Conservation (phyloP, 257 asterid genomes). For the Paraleonurus japonicus region DNA sequence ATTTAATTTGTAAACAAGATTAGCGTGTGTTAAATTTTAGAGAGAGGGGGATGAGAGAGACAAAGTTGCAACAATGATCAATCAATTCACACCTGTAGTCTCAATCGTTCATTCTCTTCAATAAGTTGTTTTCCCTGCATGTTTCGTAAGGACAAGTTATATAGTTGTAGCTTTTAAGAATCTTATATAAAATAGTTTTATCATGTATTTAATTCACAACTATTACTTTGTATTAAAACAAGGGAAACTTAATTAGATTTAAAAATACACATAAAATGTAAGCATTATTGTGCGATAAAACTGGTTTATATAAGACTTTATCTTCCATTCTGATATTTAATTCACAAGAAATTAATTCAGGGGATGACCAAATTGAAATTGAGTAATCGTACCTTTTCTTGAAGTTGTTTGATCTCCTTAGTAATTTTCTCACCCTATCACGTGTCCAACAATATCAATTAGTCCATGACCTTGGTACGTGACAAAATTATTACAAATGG, state of each 20-base stretch:
- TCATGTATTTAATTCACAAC: too few relatives aligned
- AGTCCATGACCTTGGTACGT: neutral
- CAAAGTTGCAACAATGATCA: neutral
- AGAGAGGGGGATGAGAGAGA: too few relatives aligned
- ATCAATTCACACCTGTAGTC: conserved; percentile 46
- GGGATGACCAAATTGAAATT: too few relatives aligned
- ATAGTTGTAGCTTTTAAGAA: too few relatives aligned
- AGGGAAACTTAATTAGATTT: too few relatives aligned
- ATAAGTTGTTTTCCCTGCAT: conserved; percentile 64
- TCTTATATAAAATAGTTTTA: too few relatives aligned
- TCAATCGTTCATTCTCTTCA: conserved; percentile 64
- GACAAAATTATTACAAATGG: neutral
- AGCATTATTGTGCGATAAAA: neutral
- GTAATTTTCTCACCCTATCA: conserved; percentile 68
- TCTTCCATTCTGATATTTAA: too few relatives aligned
- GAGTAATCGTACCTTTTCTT: conserved; percentile 54
- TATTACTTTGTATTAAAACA: too few relatives aligned
- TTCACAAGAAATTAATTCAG: too few relatives aligned
- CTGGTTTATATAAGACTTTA: too few relatives aligned
- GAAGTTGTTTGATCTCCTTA: conserved; percentile 68
- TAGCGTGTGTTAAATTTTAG: neutral
- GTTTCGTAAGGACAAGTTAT: neutral
- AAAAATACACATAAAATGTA: neutral
- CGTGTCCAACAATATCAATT: neutral
- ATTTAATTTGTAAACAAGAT: neutral